Evolutionary conservation across 768 basidiomycete species (phyloP).

Genomic region (Mycena capillaripes): DNA sequence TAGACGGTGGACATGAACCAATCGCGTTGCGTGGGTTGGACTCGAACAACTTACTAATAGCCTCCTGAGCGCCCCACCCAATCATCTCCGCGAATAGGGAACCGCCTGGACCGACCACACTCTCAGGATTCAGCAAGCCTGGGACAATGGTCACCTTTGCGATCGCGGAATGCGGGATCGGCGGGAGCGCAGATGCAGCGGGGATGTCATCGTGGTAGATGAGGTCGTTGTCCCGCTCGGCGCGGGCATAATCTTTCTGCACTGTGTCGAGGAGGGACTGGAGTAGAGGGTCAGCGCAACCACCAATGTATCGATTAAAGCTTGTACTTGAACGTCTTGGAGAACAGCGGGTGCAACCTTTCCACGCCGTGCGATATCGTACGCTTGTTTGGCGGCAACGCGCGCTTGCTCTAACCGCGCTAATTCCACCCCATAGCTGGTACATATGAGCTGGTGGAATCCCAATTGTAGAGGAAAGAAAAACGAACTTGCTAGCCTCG

Average conservation of each 20-base stretch:
- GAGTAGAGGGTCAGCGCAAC: not conserved
- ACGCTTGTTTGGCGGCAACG: constrained; percentile 75
- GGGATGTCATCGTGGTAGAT: constrained; percentile 95
- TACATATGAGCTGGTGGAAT: constrained; percentile 13
- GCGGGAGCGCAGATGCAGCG: constrained; percentile 72
- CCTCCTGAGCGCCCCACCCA: constrained; percentile 89
- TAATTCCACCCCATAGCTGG: constrained; percentile 90
- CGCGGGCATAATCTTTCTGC: constrained; percentile 74
- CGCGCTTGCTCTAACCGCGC: constrained; percentile 82
- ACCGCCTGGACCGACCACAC: constrained; percentile 63
- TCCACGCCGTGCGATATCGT: constrained; percentile 74
- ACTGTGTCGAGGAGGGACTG: constrained; percentile 86
- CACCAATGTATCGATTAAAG: not conserved
- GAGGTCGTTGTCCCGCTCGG: constrained; percentile 92
- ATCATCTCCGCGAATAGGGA: constrained; percentile 83
- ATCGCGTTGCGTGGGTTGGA: not conserved
- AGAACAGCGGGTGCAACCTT: constrained; percentile 74
- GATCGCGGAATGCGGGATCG: constrained; percentile 76
- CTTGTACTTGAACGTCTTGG: constrained; percentile 82
- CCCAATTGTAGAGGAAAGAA: not conserved
- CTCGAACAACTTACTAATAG: constrained; percentile 75
- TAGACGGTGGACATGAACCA: constrained; percentile 42
- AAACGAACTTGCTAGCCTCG: constrained; percentile 74
- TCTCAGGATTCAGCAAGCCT: constrained; percentile 70
- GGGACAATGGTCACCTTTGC: constrained; percentile 71